Percentiles rank a stretch among this genome's conserved stretches.
Evolutionary conservation across 768 basidiomycete species (phyloP).

Genomic region (Mycena filopes): DNA sequence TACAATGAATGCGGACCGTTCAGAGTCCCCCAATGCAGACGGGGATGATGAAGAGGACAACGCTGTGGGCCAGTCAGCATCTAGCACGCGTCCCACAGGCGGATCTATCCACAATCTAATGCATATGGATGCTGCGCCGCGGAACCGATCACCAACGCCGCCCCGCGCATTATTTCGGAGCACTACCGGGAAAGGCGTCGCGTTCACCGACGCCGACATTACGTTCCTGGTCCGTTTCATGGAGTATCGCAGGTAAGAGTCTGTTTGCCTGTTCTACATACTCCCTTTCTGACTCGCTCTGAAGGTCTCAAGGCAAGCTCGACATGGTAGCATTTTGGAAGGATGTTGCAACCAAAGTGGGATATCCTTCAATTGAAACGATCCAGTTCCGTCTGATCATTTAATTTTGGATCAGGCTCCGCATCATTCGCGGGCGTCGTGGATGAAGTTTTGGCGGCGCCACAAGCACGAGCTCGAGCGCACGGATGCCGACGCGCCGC

Average conservation of each 20-base stretch:
- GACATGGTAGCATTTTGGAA: conserved; percentile 87
- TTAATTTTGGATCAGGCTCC: conserved; percentile 65
- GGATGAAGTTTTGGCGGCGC: conserved; percentile 94
- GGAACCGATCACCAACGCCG: conserved; percentile 82
- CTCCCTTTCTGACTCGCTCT: conserved; percentile 34
- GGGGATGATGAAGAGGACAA: conserved; percentile 55
- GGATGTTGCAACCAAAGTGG: conserved; percentile 75
- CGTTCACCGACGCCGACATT: conserved; percentile 87
- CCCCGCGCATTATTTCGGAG: conserved; percentile 83
- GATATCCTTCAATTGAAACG: conserved; percentile 20
- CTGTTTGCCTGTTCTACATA: not conserved
- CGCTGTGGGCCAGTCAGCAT: conserved; percentile 1
- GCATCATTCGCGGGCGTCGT: conserved; percentile 90
- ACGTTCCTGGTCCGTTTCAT: conserved; percentile 80
- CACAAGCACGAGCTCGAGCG: conserved; percentile 86
- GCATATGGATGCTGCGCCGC: conserved; percentile 42
- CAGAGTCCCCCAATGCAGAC: conserved; percentile 51
- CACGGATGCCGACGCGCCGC: conserved; percentile 71
- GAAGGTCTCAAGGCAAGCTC: conserved; percentile 65
- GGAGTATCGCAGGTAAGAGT: conserved; percentile 77
- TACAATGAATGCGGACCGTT: conserved; percentile 73
- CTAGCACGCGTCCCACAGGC: conserved; percentile 18
- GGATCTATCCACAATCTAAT: conserved; percentile 41
- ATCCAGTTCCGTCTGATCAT: conserved; percentile 16
- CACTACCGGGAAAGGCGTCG: conserved; percentile 91